Conservation (phyloP, 176 grass and related monocot genomes). For the Oryza brachyantha region DNA sequence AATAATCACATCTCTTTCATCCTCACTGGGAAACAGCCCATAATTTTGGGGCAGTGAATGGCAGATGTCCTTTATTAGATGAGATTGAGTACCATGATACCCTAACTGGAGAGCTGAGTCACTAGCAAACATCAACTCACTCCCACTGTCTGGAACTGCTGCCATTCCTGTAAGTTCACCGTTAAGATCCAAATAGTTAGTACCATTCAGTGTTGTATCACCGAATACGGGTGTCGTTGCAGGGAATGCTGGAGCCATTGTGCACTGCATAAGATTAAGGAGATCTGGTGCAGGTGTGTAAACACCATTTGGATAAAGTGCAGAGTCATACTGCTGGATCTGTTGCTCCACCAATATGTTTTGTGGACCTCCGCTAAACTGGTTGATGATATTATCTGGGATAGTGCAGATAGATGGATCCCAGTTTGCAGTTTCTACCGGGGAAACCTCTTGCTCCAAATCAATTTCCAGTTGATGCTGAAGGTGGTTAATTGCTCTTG, state of each 20-base stretch:
- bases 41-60: conserved; percentile 67
- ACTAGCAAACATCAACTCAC: conserved; percentile 38
- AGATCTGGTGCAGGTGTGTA: conserved; percentile 58
- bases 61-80: conserved; percentile 57
- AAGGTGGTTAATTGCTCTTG: conserved; percentile 39
- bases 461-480: conserved; percentile 49
- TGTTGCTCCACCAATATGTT: conserved; percentile 41
- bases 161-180: conserved; percentile 44
- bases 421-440: conserved; percentile 49
- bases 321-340: conserved; percentile 38
- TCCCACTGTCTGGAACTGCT: conserved; percentile 46
- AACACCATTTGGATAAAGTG: conserved; percentile 35
- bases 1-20: conserved; percentile 59
- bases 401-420: conserved; percentile 44
- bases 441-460: conserved; percentile 42
- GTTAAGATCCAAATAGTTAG: conserved; percentile 54
- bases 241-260: conserved; percentile 18
- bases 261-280: conserved; percentile 61
- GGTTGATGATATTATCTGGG: conserved; percentile 41
- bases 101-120: conserved; percentile 45
- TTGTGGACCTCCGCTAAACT: conserved; percentile 40
- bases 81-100: conserved; percentile 46
- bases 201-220: conserved; percentile 23
- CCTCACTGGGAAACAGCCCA: conserved; percentile 53
- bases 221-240: conserved; percentile 31